Evolutionary conservation across 805 yeast species (phyloP).

Genomic region (fission yeast (Schizosaccharomyces pombe)): ASM294v3 CU329670.1:1248001-1248500

Average conservation of each 20-base stretch:
- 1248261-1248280: slow-evolving; percentile 71
- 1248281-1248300: slow-evolving; percentile 95
- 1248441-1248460: slow-evolving; percentile 81
- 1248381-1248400: slow-evolving; percentile 94
- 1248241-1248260: slow-evolving; percentile 40
- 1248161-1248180: slow-evolving; percentile 60
- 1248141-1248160: slow-evolving; percentile 87
- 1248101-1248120: slow-evolving; percentile 71
- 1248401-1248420: slow-evolving; percentile 73
- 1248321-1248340: slow-evolving; percentile 95
- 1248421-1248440: slow-evolving; percentile 75
- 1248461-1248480: slow-evolving; percentile 91
- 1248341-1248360: slow-evolving; percentile 92
- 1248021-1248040: slow-evolving; percentile 98
- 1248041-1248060: slow-evolving; percentile 92
- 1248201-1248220: slow-evolving; percentile 57
- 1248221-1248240: slow-evolving; percentile 8
- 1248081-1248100: slow-evolving; percentile 90
- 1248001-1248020: slow-evolving; percentile 80
- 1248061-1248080: slow-evolving; percentile 85
- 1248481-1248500: slow-evolving; percentile 90
- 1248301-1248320: slow-evolving; percentile 94
- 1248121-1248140: slow-evolving; percentile 94
- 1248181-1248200: slow-evolving; percentile 64
- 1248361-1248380: slow-evolving; percentile 91